These are phyloP conservation scores for Datura wrightii DNA, from an alignment of 257 asterid genomes.

Conservation along the genomic window DNA sequence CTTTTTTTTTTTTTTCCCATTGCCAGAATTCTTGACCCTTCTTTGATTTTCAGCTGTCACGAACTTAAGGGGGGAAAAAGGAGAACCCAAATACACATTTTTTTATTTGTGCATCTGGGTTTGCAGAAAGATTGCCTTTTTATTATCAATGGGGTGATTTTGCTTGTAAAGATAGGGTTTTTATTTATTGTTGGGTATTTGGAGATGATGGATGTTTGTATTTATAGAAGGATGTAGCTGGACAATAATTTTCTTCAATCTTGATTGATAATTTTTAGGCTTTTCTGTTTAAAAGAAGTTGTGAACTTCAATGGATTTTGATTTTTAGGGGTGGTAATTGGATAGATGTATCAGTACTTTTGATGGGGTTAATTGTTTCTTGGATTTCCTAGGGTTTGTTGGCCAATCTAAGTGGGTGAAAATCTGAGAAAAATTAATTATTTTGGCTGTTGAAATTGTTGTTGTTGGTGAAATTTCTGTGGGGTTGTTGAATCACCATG, in stretches of 20 bases:
- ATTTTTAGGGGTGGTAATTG: conserved; percentile 17
- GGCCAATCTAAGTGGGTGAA: conserved; percentile 25
- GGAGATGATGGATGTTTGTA: conserved; percentile 42
- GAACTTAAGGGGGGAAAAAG: conserved; percentile 20
- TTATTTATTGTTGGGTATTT: conserved; percentile 28
- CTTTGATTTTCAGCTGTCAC: conserved; percentile 28
- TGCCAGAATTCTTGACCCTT: background rate
- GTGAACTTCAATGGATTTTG: conserved; percentile 31
- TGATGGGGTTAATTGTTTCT: conserved; percentile 31
- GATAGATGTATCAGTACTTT: conserved; percentile 9
- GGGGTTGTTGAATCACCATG: conserved; percentile 48
- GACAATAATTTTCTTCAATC: conserved; percentile 30
- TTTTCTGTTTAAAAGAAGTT: background rate
- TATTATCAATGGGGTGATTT: conserved; percentile 41
- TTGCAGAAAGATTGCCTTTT: conserved; percentile 42
- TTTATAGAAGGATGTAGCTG: conserved; percentile 57
- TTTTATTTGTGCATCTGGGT: background rate
- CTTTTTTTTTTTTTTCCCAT: background rate
- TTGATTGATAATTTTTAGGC: conserved; percentile 1
- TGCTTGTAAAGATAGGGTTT: conserved; percentile 52
- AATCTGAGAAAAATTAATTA: conserved; percentile 30
- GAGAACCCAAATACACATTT: background rate
- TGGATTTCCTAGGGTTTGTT: conserved; percentile 25
- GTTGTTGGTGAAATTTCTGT: conserved; percentile 17
- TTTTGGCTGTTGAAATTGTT: conserved; percentile 23